Percentiles rank a stretch among this genome's conserved stretches.
Conservation (phyloP, 2,329 filamentous ascomycete species). For the Gaeumannomyces sp. region DNA sequence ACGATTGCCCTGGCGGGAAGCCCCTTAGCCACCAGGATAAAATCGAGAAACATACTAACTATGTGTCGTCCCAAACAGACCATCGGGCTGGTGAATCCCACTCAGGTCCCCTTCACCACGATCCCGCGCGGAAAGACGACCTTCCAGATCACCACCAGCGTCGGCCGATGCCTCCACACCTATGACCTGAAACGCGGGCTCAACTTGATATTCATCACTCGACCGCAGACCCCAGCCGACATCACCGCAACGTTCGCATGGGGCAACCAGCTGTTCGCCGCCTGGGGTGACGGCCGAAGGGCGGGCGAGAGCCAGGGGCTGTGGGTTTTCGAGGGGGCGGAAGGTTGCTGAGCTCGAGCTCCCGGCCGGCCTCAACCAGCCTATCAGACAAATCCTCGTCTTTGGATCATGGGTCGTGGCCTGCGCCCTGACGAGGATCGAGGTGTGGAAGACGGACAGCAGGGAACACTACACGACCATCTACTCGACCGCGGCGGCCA, state of each 20-base stretch:
- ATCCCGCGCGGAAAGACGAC: constrained; percentile 87
- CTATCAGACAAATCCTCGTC: constrained; percentile 69
- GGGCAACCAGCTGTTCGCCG: constrained; percentile 82
- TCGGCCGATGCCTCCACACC: constrained; percentile 84
- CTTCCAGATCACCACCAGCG: constrained; percentile 95
- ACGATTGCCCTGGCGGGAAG: neutral
- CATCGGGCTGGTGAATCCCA: constrained; percentile 87
- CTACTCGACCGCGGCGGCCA: constrained; percentile 47
- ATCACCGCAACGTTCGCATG: constrained; percentile 86
- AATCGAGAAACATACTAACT: neutral
- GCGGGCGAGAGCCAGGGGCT: constrained; percentile 55
- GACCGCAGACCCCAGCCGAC: constrained; percentile 76
- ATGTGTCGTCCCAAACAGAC: constrained; percentile 50
- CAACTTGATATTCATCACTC: constrained; percentile 87
- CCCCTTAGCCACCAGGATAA: constrained; percentile 1
- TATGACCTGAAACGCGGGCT: constrained; percentile 89
- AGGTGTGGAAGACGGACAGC: constrained; percentile 81
- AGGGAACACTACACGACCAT: constrained; percentile 89
- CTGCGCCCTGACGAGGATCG: constrained; percentile 66
- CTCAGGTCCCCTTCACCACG: constrained; percentile 80
- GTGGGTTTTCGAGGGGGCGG: constrained; percentile 91
- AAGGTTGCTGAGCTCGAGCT: constrained; percentile 69
- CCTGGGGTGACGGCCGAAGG: constrained; percentile 61
- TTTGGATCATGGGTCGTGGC: constrained; percentile 91
- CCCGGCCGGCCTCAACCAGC: constrained; percentile 59